Evolutionary conservation across 2,329 filamentous ascomycete species (phyloP), one percentile per base, ranked within the genome.

Genomic region (Aurifilum marmelostoma): DNA sequence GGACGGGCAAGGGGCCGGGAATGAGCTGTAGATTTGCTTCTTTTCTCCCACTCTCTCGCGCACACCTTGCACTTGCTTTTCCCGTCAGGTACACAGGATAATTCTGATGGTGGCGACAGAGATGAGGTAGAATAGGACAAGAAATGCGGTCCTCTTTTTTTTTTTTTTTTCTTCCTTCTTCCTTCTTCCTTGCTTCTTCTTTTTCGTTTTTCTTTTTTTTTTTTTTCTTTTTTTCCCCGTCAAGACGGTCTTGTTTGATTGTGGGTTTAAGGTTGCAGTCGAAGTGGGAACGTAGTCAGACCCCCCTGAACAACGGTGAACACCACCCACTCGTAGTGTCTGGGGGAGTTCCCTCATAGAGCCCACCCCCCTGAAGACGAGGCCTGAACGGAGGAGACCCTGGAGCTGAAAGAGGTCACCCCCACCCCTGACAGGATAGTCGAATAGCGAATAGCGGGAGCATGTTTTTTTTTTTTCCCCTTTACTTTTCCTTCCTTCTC

Each of bases 181-280:
- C n/a, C n/a, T n/a, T n/a, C n/a, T n/a, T n/a, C n/a, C n/a, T 8
- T 34, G 34, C 8, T 34, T 8, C 34, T 34, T 34, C 4, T 14
- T 43, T 16, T 43, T 43, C n/a, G 1, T 21, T 43, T 14, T 41
- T 16, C 34, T 21, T 43, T 43, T 16, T 18, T 43, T 16, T 1
- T 21, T 21, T 16, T 1, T 21, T 21, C 16, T 16, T 21, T 21
- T 6, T 16, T 16, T 16, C 41, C 41, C 16, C 1, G 6, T 5
- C 2, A 5, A n/a, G 18, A 47, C 43, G 37, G 63, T 56, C 39
- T 34, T 32, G 67, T 66, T 66, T 66, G 63, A 68, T 68, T 68
- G 67, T 62, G 56, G 58, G 61, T 43, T 54, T 54, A 54, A 63
- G 68, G 39, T 47, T 29, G 14, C 56, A 29, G 56, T n/a, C 24